phyloP scores from a whole-genome alignment of 225 moss, liverwort and hornwort species.

The Neckera pumila region DNA sequence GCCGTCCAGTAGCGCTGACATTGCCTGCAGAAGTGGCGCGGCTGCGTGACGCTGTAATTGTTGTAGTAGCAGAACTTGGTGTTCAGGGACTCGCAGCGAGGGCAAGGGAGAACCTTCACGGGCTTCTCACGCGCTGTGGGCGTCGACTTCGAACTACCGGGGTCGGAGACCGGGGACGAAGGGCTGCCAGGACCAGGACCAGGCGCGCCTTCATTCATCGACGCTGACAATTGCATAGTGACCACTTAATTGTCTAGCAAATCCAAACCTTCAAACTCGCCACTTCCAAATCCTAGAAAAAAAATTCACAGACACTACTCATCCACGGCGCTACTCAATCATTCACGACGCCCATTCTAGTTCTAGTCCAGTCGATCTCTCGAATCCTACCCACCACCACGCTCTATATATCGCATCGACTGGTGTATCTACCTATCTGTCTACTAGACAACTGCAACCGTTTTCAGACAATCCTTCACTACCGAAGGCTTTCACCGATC shows the following conservation, averaged over 20 bases:
- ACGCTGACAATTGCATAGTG: neutral
- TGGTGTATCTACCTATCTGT: neutral
- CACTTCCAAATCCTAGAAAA: neutral
- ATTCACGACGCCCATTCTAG: neutral
- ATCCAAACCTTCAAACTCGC: neutral
- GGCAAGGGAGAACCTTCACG: constrained; percentile 37
- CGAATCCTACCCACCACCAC: neutral
- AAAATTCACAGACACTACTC: neutral
- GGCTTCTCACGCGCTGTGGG: constrained; percentile 23
- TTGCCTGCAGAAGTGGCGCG: constrained; percentile 52
- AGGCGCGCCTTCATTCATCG: neutral
- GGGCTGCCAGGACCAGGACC: neutral
- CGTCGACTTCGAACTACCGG: neutral
- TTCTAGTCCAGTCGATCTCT: neutral
- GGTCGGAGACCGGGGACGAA: constrained; percentile 2
- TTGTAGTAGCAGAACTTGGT: constrained; percentile 60
- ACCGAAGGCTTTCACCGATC: neutral
- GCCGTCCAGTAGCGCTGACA: constrained; percentile 59
- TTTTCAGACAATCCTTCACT: neutral
- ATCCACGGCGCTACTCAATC: neutral
- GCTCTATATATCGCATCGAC: neutral
- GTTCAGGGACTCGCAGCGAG: constrained; percentile 57
- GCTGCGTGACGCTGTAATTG: constrained; percentile 58
- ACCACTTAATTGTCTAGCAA: neutral
- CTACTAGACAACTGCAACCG: neutral